phyloP scores from a whole-genome alignment of 2,329 filamentous ascomycete species.

The Fusarium sp. region DNA sequence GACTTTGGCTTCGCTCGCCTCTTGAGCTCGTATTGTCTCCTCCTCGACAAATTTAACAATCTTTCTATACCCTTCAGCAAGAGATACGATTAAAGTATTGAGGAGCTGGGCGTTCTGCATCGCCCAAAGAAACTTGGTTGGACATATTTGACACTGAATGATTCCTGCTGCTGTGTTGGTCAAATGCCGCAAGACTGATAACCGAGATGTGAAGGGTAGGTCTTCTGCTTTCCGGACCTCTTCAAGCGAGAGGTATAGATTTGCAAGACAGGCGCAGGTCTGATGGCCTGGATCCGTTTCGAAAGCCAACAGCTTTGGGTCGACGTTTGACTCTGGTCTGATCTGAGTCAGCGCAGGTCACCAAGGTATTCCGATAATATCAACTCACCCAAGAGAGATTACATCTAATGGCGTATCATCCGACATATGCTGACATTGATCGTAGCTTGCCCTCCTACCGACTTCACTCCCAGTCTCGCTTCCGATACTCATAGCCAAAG shows the following conservation, averaged over 20 bases:
- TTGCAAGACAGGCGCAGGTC: conserved; percentile 41
- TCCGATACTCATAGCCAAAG: conserved; percentile 6
- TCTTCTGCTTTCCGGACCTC: conserved; percentile 39
- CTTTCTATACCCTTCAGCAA: conserved; percentile 43
- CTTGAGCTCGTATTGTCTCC: conserved; percentile 31
- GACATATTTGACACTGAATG: conserved; percentile 39
- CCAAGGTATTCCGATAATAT: neutral
- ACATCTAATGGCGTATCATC: conserved; percentile 15
- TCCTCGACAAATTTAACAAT: conserved; percentile 36
- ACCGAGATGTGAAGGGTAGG: conserved; percentile 29
- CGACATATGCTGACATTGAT: conserved; percentile 22
- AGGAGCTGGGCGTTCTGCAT: conserved; percentile 45
- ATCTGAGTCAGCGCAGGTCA: conserved; percentile 11
- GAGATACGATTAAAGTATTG: conserved; percentile 40
- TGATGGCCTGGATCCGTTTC: conserved; percentile 23
- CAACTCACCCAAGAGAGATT: conserved; percentile 29
- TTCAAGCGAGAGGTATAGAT: conserved; percentile 40
- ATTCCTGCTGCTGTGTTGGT: conserved; percentile 26
- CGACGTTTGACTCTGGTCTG: conserved; percentile 35
- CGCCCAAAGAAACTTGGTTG: conserved; percentile 42
- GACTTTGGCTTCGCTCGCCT: conserved; percentile 27
- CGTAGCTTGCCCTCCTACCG: conserved; percentile 13
- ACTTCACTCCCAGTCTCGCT: conserved; percentile 23
- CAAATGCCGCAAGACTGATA: conserved; percentile 32
- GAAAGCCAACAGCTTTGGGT: conserved; percentile 17